These are phyloP conservation scores for Brassica nigra DNA, from an alignment of 345 rosid genomes.

Conservation along the genomic window DNA sequence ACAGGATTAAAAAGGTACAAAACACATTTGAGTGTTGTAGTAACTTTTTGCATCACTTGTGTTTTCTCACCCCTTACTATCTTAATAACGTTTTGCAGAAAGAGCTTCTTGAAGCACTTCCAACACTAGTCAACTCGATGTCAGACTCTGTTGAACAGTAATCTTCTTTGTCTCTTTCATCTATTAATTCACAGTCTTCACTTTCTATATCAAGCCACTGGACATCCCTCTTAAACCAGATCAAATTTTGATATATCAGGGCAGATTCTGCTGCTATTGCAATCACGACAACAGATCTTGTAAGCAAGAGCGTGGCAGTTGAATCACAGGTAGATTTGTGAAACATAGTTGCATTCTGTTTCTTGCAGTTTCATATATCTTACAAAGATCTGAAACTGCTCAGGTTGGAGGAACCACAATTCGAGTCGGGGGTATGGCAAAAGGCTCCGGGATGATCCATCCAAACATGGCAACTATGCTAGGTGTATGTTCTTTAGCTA, in stretches of 20 bases:
- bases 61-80: not conserved
- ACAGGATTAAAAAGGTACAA: slow-evolving; percentile 80
- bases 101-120: slow-evolving; percentile 77
- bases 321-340: slow-evolving; percentile 58
- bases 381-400: slow-evolving; percentile 7
- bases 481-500: slow-evolving; percentile 62
- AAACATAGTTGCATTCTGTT: not conserved
- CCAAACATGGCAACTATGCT: slow-evolving; percentile 98
- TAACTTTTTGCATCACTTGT: not conserved
- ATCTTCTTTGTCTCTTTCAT: slow-evolving; percentile 4
- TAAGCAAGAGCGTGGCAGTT: slow-evolving; percentile 94
- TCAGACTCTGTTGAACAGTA: slow-evolving; percentile 72
- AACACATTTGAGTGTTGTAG: not conserved
- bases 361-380: not conserved
- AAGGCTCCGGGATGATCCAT: slow-evolving; percentile 99
- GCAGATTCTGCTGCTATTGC: slow-evolving; percentile 97
- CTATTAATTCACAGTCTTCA: not conserved
- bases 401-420: slow-evolving; percentile 76
- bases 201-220: not conserved
- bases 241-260: slow-evolving; percentile 50
- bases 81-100: slow-evolving; percentile 50
- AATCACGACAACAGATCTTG: slow-evolving; percentile 93
- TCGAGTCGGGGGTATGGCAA: slow-evolving; percentile 94
- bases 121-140: slow-evolving; percentile 58
- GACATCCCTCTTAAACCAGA: slow-evolving; percentile 16